Conservation (phyloP, 176 grass and related monocot genomes). For the Stipa capillata region DNA sequence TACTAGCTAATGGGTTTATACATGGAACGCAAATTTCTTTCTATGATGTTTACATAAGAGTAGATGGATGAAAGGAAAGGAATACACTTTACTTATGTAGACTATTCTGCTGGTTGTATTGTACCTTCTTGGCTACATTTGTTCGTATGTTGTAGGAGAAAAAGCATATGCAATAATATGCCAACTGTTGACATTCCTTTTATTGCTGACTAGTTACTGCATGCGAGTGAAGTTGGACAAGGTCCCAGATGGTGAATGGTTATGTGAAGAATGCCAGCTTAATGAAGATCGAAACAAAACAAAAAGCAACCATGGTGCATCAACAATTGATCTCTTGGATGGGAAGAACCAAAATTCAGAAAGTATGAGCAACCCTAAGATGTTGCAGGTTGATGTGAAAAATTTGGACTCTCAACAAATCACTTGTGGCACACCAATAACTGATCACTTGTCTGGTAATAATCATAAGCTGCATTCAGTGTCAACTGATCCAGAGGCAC, state of each 20-base stretch:
- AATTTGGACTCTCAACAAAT: constrained; percentile 24
- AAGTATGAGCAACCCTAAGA: constrained; percentile 24
- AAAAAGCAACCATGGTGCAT: constrained; percentile 2
- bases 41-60: background rate
- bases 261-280: constrained; percentile 91
- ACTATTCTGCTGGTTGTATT: background rate
- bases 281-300: constrained; percentile 43
- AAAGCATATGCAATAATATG: background rate
- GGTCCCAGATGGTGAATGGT: constrained; percentile 90
- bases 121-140: background rate
- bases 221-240: constrained; percentile 86
- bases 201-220: constrained; percentile 71
- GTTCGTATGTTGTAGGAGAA: background rate
- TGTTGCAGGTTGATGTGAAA: constrained; percentile 22
- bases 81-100: background rate
- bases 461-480: constrained; percentile 18
- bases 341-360: constrained; percentile 40
- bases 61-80: constrained; percentile 17
- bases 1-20: background rate
- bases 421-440: constrained; percentile 6
- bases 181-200: constrained; percentile 23
- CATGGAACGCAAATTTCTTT: background rate
- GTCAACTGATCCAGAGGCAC: constrained; percentile 19
- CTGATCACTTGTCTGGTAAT: constrained; percentile 17
- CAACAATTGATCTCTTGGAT: background rate